These are phyloP conservation scores for Aspergillus homomorphus DNA, from an alignment of 495 filamentous ascomycete genomes.

Conservation along the genomic window DNA sequence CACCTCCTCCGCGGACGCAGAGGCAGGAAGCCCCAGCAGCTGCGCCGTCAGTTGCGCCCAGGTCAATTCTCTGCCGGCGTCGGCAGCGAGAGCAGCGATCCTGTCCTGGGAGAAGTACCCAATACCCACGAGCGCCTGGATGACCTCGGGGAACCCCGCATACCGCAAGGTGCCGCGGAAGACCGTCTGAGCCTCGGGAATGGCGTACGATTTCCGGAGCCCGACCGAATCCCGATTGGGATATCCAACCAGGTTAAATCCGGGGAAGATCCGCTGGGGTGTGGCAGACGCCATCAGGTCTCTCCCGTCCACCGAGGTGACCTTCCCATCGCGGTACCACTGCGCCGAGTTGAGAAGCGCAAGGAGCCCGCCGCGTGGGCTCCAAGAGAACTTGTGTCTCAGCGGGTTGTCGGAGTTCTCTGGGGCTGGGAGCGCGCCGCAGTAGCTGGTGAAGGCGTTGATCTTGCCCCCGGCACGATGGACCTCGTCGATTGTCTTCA, in stretches of 20 bases:
- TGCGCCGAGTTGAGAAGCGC: conserved; percentile 1
- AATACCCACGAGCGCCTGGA: background rate
- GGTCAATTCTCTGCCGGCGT: background rate
- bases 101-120: conserved; percentile 17
- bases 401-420: conserved; percentile 1
- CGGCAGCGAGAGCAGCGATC: background rate
- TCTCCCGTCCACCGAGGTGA: background rate
- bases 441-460: conserved; percentile 2
- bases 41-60: background rate
- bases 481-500: conserved; percentile 8
- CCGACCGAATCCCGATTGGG: background rate
- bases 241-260: background rate
- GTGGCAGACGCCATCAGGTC: background rate
- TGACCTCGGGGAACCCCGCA: conserved; percentile 1
- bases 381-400: conserved; percentile 8
- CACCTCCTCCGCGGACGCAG: background rate
- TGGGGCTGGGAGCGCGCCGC: conserved; percentile 4
- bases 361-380: background rate
- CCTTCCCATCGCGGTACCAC: background rate
- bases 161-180: conserved; percentile 4
- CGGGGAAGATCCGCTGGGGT: background rate
- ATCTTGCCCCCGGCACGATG: conserved; percentile 1
- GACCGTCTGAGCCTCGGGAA: conserved; percentile 3
- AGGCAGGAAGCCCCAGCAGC: background rate
- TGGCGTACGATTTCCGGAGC: background rate